Percentiles rank a stretch among this genome's conserved stretches.
Evolutionary conservation across 108 stramenopile species (phyloP).

Genomic region (Parmales sp.): DNA sequence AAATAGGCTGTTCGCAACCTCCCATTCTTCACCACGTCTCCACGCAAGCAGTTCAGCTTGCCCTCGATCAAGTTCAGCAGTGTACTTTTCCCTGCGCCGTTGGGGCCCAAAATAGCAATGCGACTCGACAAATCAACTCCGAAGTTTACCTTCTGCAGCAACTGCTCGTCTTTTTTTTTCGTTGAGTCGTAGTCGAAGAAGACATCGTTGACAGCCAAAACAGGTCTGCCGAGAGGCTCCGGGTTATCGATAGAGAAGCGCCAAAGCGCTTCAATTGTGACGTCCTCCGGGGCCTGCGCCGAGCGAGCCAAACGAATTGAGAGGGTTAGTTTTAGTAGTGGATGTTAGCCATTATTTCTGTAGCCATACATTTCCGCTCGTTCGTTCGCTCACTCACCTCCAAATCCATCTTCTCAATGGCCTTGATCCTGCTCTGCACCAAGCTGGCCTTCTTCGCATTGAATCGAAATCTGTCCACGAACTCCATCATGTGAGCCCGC

Average conservation of each 20-base stretch:
- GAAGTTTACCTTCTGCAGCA: constrained; percentile 89
- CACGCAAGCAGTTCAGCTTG: constrained; percentile 57
- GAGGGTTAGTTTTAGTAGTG: no score
- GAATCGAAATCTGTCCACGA: constrained; percentile 90
- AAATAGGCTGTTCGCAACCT: constrained; percentile 84
- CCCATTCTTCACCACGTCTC: constrained; percentile 70
- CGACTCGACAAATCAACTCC: constrained; percentile 78
- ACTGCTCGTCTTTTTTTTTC: constrained; percentile 47
- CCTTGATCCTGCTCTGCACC: constrained; percentile 94
- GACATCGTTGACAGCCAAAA: constrained; percentile 89
- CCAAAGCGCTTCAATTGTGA: constrained; percentile 61
- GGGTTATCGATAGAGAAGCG: constrained; percentile 81
- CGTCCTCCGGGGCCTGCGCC: constrained; percentile 69
- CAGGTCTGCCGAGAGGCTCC: constrained; percentile 77
- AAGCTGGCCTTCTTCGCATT: constrained; percentile 91
- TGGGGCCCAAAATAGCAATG: constrained; percentile 61
- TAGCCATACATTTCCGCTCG: no score
- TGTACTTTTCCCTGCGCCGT: constrained; percentile 60
- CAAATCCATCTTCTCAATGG: constrained; percentile 89
- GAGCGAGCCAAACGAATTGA: no score
- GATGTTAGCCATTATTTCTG: no score
- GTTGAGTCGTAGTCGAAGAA: constrained; percentile 81
- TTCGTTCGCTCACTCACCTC: no score
- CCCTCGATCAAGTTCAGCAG: constrained; percentile 87
- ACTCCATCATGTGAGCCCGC: constrained; percentile 96